Evolutionary conservation across 495 filamentous ascomycete species (phyloP), one percentile per base, ranked within the genome.

Genomic region (Massariosphaeria phaeospora): DNA sequence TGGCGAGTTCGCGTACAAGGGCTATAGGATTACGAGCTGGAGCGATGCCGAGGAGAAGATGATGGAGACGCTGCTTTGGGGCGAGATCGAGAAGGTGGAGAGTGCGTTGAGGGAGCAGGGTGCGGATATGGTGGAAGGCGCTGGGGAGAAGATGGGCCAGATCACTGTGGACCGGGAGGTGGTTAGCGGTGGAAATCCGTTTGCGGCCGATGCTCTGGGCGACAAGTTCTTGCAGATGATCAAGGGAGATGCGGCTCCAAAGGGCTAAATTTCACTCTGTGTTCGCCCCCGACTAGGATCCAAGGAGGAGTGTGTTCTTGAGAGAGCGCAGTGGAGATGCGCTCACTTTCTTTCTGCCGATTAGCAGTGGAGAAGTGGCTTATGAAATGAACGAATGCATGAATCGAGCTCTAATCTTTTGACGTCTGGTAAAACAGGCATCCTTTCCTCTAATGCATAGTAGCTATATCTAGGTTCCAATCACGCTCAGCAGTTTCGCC

Each of bases 1-100:
- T n/a, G n/a, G n/a, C n/a, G n/a, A n/a, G 18, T 76, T 76, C 48
- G 70, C 65, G 11, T 76, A 67, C 39, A 61, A 61, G 39, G 52
- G 46, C 10, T 57, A 57, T 24, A 49, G 52, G 47, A 51, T 57
- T 25, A 57, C 54, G 11, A 57, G 54, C 47, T 57, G 54, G 54
- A 31, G 23, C 3, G 52, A 57, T 34, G 43, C 38, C 9, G 52
- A 61, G 18, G 57, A 55, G 52, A 55, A 49, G 46, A 15, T 57
- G 12, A 57, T 57, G 54, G 54, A 57, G 34, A 41, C 25, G 20
- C 9, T 57, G 23, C 26, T 57, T 2, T 11, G 54, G n/a, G 54
- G 54, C 26, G 46, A 57, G 30, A 29, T 57, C 17, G 25, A 8
- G 5, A 57, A 57, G 26, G 54, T 57, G 46, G 54, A 57, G 26